phyloP scores from a whole-genome alignment of 192 early-diverging fungal species.

The Obelidium mucronatum region DNA sequence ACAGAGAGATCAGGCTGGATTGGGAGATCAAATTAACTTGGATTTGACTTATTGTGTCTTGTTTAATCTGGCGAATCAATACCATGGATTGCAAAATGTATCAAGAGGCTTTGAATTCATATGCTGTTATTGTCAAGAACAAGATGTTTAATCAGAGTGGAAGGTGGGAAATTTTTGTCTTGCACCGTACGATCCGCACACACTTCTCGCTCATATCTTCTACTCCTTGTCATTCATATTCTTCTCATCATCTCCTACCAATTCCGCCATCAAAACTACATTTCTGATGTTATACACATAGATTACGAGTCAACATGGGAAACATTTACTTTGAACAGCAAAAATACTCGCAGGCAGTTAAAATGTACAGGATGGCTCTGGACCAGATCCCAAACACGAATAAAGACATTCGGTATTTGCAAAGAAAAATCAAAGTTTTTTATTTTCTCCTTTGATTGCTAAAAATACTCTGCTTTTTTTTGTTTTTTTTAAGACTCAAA shows the following conservation, averaged over 20 bases:
- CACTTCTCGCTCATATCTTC: neutral
- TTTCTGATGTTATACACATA: too few relatives aligned
- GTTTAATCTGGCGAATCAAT: constrained; percentile 66
- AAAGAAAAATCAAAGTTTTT: neutral
- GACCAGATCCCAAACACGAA: constrained; percentile 67
- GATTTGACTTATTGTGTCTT: constrained; percentile 70
- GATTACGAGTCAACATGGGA: constrained; percentile 70
- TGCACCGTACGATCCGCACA: neutral
- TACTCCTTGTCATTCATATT: neutral
- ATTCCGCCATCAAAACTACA: neutral
- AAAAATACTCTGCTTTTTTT: neutral
- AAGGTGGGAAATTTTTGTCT: neutral
- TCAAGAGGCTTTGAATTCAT: constrained; percentile 66
- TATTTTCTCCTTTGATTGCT: neutral
- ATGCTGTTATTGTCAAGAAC: constrained; percentile 68
- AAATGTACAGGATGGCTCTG: constrained; percentile 73
- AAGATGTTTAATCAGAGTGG: constrained; percentile 69
- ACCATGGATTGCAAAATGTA: constrained; percentile 66
- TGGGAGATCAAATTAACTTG: constrained; percentile 63
- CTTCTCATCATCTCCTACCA: neutral
- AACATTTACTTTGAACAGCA: constrained; percentile 69
- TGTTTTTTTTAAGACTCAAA: constrained; percentile 44
- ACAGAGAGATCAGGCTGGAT: constrained; percentile 59
- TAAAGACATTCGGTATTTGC: constrained; percentile 56
- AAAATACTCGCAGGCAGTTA: constrained; percentile 66